phyloP scores from a whole-genome alignment of 2,329 filamentous ascomycete species.

The Karstenula rhodostoma region DNA sequence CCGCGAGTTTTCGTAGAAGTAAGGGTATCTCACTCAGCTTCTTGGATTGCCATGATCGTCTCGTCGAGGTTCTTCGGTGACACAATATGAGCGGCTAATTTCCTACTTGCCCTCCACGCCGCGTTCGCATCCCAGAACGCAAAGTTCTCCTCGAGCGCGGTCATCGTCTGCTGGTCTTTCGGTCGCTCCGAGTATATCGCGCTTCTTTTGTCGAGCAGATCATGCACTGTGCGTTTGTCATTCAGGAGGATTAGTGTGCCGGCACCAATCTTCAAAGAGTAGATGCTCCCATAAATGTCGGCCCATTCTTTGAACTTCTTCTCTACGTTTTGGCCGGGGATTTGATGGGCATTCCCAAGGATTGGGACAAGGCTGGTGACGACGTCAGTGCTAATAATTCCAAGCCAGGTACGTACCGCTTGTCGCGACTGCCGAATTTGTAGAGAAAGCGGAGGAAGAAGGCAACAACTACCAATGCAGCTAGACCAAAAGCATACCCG shows the following conservation, averaged over 20 bases:
- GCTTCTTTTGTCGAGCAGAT: constrained; percentile 32
- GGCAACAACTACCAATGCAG: background rate
- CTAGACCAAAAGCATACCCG: background rate
- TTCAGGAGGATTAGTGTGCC: constrained; percentile 29
- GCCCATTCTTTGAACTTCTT: constrained; percentile 32
- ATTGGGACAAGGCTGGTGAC: constrained; percentile 27
- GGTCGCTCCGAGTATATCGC: constrained; percentile 27
- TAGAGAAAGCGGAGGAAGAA: background rate
- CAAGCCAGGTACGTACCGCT: background rate
- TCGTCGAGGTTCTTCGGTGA: constrained; percentile 31
- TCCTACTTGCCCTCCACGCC: constrained; percentile 32
- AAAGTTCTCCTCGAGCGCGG: constrained; percentile 28
- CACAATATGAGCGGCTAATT: constrained; percentile 30
- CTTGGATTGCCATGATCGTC: constrained; percentile 15
- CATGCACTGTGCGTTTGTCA: constrained; percentile 24
- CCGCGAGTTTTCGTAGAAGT: constrained; percentile 52
- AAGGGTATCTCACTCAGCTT: constrained; percentile 19
- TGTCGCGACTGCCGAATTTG: constrained; percentile 6
- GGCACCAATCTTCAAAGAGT: constrained; percentile 29
- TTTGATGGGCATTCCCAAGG: constrained; percentile 37
- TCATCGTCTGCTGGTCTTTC: constrained; percentile 21
- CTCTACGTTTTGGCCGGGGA: constrained; percentile 24
- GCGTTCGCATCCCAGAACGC: constrained; percentile 26
- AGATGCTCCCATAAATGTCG: constrained; percentile 28
- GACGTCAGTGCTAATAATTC: background rate